Conservation (phyloP, 1,139 yeast species). For the Scheffersomyces quercinus region DNA sequence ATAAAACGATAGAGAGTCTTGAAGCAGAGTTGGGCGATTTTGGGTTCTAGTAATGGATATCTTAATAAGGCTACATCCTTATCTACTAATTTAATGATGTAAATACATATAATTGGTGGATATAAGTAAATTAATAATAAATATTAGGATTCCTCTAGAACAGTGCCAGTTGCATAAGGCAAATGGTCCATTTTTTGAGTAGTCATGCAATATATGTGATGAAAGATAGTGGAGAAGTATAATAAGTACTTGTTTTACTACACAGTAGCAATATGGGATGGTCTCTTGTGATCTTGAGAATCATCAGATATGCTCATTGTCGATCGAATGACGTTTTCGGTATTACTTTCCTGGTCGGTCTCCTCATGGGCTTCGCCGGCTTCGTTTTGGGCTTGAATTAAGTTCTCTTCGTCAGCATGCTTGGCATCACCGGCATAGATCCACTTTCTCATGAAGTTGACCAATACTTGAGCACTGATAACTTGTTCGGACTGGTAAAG, state of each 20-base stretch:
- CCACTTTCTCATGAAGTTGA: conserved; percentile 69
- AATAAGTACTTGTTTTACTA: background rate
- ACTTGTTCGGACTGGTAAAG: conserved; percentile 88
- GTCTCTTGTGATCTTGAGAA: conserved; percentile 1
- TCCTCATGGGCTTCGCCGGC: no score
- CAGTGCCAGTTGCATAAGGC: no score
- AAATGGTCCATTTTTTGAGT: no score
- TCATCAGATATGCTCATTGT: background rate
- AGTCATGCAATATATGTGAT: no score
- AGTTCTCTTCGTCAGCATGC: conserved; percentile 7
- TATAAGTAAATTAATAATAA: no score
- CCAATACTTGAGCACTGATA: conserved; percentile 68
- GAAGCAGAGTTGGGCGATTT: conserved; percentile 63
- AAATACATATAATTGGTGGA: no score
- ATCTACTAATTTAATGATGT: no score
- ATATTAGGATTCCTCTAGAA: no score
- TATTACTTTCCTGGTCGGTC: background rate
- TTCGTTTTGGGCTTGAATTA: background rate
- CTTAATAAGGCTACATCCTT: no score
- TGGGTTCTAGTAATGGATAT: conserved; percentile 40
- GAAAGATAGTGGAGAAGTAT: no score
- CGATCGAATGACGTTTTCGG: background rate
- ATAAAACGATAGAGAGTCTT: conserved; percentile 49
- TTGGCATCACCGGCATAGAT: conserved; percentile 41
- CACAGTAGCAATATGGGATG: background rate